Evolutionary conservation across 192 early-diverging fungal genomes (phyloP).

Genomic region (Coemansia sp.): DNA sequence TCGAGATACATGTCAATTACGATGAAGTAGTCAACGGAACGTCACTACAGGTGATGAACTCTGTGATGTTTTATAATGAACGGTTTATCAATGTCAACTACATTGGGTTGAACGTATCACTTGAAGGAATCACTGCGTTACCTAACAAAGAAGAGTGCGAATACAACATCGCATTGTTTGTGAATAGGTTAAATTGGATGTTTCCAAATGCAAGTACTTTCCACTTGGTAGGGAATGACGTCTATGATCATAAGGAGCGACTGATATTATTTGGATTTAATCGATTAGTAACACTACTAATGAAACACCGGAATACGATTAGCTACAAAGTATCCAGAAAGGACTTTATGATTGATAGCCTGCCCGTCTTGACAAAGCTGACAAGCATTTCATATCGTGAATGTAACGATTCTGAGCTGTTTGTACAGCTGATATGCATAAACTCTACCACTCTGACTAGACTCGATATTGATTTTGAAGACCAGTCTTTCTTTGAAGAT

Average conservation of each 20-base stretch:
- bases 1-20: background rate
- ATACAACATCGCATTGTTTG: background rate
- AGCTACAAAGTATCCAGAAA: background rate
- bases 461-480: background rate
- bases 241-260: background rate
- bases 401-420: background rate
- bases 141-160: background rate
- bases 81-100: background rate
- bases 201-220: background rate
- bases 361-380: background rate
- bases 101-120: background rate
- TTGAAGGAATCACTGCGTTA: background rate
- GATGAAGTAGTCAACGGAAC: background rate
- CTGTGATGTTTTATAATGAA: background rate
- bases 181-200: background rate
- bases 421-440: background rate
- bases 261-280: background rate
- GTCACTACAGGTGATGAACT: background rate
- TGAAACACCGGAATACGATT: background rate
- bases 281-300: background rate
- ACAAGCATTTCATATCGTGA: background rate
- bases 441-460: background rate
- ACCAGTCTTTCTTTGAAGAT: background rate
- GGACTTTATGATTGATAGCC: background rate
- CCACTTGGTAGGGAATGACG: background rate